Evolutionary conservation across 805 yeast genomes (phyloP), one percentile per base, ranked within the genome.

Genomic region (Candida easanensis): DNA sequence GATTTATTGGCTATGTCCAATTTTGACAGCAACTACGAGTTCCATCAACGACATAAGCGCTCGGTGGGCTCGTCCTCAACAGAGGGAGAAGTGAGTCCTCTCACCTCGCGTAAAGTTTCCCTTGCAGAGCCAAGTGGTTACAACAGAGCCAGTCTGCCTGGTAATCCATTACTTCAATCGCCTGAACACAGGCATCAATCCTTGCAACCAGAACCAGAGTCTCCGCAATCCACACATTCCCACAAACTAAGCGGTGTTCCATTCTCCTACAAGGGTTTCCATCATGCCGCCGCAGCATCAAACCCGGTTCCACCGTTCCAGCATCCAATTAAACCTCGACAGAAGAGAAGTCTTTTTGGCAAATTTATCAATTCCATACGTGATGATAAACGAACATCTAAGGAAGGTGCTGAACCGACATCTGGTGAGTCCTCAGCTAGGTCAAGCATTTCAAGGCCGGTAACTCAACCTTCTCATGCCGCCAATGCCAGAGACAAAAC

Each of bases 261-360:
- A 0, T 19, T 38, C 10, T 42, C 59, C 1, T 61, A 62, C 41
- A 52, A 50, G 32, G 68, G 68, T 2, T 61, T 65, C 50, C 63
- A 62, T 32, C 55, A 58, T 10, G 44, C 49, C 2, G 40, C 52
- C 19, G 56, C 48, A 5, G 43, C 36, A 25, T 50, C 50, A 16
- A 58, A 60, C 18, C 66, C 67, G 15, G 56, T 68, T 3, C 79
- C 80, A 1, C 79, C 80, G 3, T 63, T 73, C 35, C 50, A 61
- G 18, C 74, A 69, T n/a, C 79, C 79, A 1, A 69, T 75, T 22
- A 74, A 73, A 47, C 79, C 79, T 0, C 63, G 47, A 35, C 41
- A 47, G 2, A 58, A 52, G 39, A 55, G 39, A 31, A 45, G 56
- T 14, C 41, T 56, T 8, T 56, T 58, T 36, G 63, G 62, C 2